These are phyloP conservation scores for Beauveria rudraprayagi DNA, from an alignment of 2,329 filamentous ascomycete genomes.

Conservation along the genomic window DNA sequence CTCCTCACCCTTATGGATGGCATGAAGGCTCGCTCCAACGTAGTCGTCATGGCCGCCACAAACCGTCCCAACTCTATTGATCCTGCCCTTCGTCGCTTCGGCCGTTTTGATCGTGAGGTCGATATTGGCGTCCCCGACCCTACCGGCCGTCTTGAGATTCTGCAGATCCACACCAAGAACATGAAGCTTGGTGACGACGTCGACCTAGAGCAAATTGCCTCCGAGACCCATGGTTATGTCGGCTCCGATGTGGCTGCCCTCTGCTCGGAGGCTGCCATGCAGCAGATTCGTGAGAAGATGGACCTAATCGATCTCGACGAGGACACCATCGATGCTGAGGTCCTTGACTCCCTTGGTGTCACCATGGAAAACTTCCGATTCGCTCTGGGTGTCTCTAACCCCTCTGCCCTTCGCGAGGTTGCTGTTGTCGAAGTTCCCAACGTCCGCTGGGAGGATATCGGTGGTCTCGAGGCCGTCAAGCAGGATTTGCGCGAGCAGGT, in stretches of 20 bases:
- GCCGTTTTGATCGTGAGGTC: conserved; percentile 97
- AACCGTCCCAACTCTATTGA: conserved; percentile 99
- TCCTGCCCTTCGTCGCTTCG: conserved; percentile 92
- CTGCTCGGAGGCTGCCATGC: conserved; percentile 98
- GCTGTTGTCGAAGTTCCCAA: conserved; percentile 99
- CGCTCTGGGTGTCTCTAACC: conserved; percentile 95
- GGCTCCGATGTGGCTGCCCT: conserved; percentile 97
- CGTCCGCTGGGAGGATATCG: conserved; percentile 98
- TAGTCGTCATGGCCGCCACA: conserved; percentile 98
- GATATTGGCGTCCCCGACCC: conserved; percentile 98
- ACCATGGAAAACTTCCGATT: conserved; percentile 99
- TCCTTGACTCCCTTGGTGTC: conserved; percentile 93
- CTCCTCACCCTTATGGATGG: conserved; percentile 97
- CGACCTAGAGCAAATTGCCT: conserved; percentile 90
- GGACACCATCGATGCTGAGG: conserved; percentile 97
- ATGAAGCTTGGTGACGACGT: conserved; percentile 99
- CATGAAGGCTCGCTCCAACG: conserved; percentile 98
- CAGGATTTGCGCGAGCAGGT: conserved; percentile 98
- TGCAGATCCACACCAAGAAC: conserved; percentile 99
- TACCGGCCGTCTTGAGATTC: conserved; percentile 95
- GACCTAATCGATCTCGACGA: conserved; percentile 98
- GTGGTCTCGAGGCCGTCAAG: conserved; percentile 97
- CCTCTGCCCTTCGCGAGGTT: conserved; percentile 95
- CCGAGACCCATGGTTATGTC: conserved; percentile 98
- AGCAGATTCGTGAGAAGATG: conserved; percentile 99